Evolutionary conservation across 306 rosid genomes (phyloP).

Genomic region (Citrullus mucosospermus): DNA sequence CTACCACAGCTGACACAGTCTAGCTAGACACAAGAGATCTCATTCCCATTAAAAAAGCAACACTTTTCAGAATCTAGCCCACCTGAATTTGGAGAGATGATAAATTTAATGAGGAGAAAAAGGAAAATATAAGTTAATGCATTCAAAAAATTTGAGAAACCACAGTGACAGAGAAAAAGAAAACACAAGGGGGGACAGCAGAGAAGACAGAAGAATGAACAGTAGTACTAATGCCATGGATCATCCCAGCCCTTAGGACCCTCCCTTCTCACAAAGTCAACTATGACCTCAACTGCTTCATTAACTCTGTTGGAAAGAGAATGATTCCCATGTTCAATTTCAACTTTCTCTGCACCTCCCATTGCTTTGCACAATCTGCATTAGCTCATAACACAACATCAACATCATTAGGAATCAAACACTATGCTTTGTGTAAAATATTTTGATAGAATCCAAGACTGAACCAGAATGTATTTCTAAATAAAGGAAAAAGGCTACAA

Average conservation of each 20-base stretch:
- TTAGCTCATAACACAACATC: slow-evolving; percentile 7
- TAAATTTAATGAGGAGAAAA: not conserved
- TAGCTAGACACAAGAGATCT: not conserved
- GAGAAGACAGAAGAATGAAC: not conserved
- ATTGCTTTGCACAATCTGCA: slow-evolving; percentile 84
- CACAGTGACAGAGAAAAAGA: not conserved
- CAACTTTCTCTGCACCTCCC: slow-evolving; percentile 95
- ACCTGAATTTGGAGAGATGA: not conserved
- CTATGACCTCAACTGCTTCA: slow-evolving; percentile 71
- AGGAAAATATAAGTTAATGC: not conserved
- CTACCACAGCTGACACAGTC: not conserved
- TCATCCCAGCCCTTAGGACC: slow-evolving; percentile 99
- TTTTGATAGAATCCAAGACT: too few relatives aligned
- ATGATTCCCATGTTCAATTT: slow-evolving; percentile 84
- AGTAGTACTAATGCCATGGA: slow-evolving; percentile 63
- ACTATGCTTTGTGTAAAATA: not conserved
- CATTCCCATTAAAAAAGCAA: not conserved
- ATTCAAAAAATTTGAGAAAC: not conserved
- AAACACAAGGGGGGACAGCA: not conserved
- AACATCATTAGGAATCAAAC: not conserved
- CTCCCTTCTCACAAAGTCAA: slow-evolving; percentile 73
- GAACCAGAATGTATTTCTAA: too few relatives aligned
- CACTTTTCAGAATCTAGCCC: not conserved
- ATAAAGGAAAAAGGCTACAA: too few relatives aligned
- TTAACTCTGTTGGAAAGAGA: slow-evolving; percentile 84